phyloP scores from a whole-genome alignment of 1,284 basidiomycete species.

The Porodaedalea pini region DNA sequence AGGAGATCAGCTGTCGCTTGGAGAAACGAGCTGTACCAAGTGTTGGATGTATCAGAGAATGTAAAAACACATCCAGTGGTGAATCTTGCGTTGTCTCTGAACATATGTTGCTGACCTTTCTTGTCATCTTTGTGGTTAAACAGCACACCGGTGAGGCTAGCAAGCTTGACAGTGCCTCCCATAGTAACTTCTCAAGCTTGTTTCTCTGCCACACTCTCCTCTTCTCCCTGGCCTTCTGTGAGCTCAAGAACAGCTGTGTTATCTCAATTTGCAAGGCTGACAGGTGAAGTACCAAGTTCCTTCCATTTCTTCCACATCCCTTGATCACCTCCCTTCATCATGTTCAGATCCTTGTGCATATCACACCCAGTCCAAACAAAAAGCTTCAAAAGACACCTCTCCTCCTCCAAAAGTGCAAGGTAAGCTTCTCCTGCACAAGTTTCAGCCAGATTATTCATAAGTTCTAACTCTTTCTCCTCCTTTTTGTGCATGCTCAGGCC shows the following conservation, averaged over 20 bases:
- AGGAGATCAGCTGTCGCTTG: conserved; percentile 28
- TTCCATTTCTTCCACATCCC: not conserved
- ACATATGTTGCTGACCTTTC: no score
- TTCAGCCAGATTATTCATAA: conserved; percentile 7
- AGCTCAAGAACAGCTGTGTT: no score
- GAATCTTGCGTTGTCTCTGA: no score
- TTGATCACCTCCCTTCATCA: conserved; percentile 25
- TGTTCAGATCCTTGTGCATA: conserved; percentile 31
- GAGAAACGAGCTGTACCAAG: conserved; percentile 30
- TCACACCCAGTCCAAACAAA: conserved; percentile 26
- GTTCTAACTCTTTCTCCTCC: not conserved
- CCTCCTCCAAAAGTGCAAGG: conserved; percentile 17
- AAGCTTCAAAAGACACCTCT: conserved; percentile 16
- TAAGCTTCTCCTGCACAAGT: conserved; percentile 23
- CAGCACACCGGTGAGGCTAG: no score
- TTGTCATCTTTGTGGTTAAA: no score
- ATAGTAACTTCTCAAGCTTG: conserved; percentile 26
- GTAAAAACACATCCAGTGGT: conserved; percentile 26
- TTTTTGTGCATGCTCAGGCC: conserved; percentile 14
- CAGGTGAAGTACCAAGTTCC: not conserved
- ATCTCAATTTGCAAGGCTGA: not conserved
- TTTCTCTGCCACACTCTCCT: no score
- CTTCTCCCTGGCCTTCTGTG: no score
- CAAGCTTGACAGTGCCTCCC: conserved; percentile 31
- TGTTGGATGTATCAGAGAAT: conserved; percentile 31